A percentile compares a stretch with the other conserved stretches of the same genome.
Evolutionary conservation across 1,139 yeast genomes (phyloP).

Genomic region (Ashbya aceris): DNA sequence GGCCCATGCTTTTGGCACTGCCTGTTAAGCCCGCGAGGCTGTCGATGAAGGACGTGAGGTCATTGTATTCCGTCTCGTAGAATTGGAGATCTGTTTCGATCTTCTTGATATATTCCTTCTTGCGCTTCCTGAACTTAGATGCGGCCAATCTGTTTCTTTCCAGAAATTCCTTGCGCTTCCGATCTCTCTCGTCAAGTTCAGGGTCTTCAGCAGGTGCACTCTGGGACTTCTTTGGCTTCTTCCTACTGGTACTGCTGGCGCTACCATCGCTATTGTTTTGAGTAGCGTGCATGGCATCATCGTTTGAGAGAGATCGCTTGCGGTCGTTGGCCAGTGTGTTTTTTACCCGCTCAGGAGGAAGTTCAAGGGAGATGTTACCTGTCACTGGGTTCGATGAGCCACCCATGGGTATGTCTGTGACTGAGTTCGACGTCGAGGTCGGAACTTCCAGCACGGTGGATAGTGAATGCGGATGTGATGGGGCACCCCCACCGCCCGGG

Average conservation of each 20-base stretch:
- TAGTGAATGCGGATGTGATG: constrained; percentile 1
- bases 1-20: constrained; percentile 8
- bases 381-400: not conserved
- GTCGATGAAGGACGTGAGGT: constrained; percentile 35
- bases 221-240: not conserved
- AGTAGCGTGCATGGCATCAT: not conserved
- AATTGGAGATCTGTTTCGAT: constrained; percentile 70
- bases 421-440: not conserved
- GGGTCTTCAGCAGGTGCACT: not conserved
- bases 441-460: constrained; percentile 1
- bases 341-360: not conserved
- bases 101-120: constrained; percentile 77
- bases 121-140: constrained; percentile 87
- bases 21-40: constrained; percentile 12
- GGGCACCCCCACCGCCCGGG: not conserved
- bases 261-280: not conserved
- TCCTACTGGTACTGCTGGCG: not conserved
- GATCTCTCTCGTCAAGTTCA: constrained; percentile 38
- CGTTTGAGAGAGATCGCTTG: not conserved
- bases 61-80: constrained; percentile 64
- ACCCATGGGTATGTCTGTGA: not conserved
- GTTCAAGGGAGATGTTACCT: constrained; percentile 1
- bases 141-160: constrained; percentile 95
- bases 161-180: constrained; percentile 70
- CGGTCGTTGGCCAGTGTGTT: not conserved